These are phyloP conservation scores for Isoetes engelmannii DNA, from an alignment of 83 land plant genomes.

Conservation along the genomic window DNA sequence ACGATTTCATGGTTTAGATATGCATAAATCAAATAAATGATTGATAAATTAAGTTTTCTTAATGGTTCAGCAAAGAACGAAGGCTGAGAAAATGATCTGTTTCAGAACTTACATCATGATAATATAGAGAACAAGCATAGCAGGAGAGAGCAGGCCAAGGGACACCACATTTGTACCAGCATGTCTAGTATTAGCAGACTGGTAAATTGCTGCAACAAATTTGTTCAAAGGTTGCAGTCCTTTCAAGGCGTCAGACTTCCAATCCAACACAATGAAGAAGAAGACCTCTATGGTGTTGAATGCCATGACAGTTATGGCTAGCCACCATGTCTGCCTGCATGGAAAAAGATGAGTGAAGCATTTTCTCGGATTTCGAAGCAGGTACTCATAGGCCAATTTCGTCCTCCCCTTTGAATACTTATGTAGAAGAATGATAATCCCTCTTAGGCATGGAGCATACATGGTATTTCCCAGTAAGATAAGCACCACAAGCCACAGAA, in stretches of 20 bases:
- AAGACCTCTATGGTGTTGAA: conserved; percentile 40
- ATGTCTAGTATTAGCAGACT: conserved; percentile 46
- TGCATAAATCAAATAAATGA: not conserved
- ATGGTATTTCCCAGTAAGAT: conserved; percentile 54
- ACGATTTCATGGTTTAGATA: too few relatives aligned
- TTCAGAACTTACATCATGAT: conserved; percentile 60
- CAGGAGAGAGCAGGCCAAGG: conserved; percentile 38
- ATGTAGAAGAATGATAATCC: conserved; percentile 30
- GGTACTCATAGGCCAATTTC: conserved; percentile 29
- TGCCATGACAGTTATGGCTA: conserved; percentile 36
- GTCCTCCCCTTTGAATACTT: not conserved
- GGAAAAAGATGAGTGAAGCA: conserved; percentile 3
- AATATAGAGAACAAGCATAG: conserved; percentile 48
- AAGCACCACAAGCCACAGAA: conserved; percentile 30
- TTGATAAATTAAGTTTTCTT: conserved; percentile 3
- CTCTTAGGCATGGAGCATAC: conserved; percentile 42
- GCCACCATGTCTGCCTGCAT: conserved; percentile 13
- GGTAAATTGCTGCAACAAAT: conserved; percentile 43
- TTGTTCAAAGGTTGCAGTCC: conserved; percentile 33
- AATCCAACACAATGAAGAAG: conserved; percentile 44
- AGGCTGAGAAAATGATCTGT: too few relatives aligned
- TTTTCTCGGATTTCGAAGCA: conserved; percentile 21
- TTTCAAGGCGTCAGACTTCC: conserved; percentile 38
- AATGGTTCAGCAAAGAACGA: not conserved
- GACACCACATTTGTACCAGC: conserved; percentile 52